These are phyloP conservation scores for Debaryomyces maramus DNA, from an alignment of 805 yeast species.

Conservation along the genomic window DNA sequence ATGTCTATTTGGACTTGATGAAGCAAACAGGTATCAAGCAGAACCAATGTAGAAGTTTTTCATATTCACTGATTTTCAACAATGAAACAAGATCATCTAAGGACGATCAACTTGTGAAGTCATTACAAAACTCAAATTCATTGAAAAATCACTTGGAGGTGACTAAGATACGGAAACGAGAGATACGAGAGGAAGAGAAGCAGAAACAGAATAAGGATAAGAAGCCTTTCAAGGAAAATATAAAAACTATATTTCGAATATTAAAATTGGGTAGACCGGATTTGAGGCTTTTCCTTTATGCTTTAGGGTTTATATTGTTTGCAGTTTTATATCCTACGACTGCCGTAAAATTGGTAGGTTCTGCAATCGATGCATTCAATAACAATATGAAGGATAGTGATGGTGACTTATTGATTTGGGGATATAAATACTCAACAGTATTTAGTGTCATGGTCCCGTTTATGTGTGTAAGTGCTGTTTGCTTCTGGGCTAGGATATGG, in stretches of 20 bases:
- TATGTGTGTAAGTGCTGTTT: constrained; percentile 41
- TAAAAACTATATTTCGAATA: constrained; percentile 38
- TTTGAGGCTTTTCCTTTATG: constrained; percentile 34
- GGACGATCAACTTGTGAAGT: neutral
- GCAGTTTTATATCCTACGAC: constrained; percentile 47
- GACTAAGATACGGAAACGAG: constrained; percentile 23
- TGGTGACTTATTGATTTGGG: constrained; percentile 44
- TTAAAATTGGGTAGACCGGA: constrained; percentile 42
- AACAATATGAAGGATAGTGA: constrained; percentile 33
- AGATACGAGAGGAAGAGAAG: constrained; percentile 32
- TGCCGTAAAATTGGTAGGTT: constrained; percentile 43
- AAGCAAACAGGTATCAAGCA: neutral
- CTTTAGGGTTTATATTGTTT: constrained; percentile 41
- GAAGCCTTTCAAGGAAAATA: constrained; percentile 32
- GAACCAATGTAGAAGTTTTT: neutral
- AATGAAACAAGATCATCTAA: neutral
- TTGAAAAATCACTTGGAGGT: constrained; percentile 31
- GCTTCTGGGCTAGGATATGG: constrained; percentile 51
- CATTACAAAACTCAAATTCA: constrained; percentile 11
- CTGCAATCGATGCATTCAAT: constrained; percentile 44
- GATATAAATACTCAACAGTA: constrained; percentile 42
- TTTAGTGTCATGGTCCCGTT: constrained; percentile 45
- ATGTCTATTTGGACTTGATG: neutral
- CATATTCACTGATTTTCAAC: constrained; percentile 1
- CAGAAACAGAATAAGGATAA: constrained; percentile 31